phyloP scores from a whole-genome alignment of 495 filamentous ascomycete genomes.

The Elasticomyces elasticus region DNA sequence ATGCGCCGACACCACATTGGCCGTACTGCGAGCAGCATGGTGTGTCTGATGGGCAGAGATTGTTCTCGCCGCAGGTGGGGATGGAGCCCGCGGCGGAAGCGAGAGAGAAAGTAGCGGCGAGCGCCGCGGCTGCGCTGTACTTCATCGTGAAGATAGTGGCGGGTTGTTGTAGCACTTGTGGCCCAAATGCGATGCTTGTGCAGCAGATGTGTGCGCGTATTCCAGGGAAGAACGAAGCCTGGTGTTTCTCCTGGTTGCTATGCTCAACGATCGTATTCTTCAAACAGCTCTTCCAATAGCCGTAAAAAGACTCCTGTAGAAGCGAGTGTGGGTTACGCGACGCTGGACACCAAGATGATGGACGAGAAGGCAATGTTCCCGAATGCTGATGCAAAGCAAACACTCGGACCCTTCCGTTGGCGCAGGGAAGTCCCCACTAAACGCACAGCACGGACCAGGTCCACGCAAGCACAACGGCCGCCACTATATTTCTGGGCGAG shows the following conservation, averaged over 20 bases:
- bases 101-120: constrained; percentile 20
- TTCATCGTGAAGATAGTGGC: constrained; percentile 1
- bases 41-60: constrained; percentile 59
- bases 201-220: no score
- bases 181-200: no score
- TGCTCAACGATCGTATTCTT: no score
- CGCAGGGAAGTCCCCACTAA: background rate
- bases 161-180: no score
- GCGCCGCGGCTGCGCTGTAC: constrained; percentile 17
- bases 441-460: background rate
- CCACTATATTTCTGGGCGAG: background rate
- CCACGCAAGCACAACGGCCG: background rate
- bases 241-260: no score
- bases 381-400: background rate
- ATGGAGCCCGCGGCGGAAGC: background rate
- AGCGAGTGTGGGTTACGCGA: no score
- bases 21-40: constrained; percentile 97
- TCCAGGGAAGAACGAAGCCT: no score
- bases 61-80: constrained; percentile 43
- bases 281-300: background rate
- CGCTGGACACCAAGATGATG: no score
- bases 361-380: background rate
- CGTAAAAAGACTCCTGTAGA: no score
- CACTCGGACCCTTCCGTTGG: background rate
- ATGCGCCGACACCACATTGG: constrained; percentile 85